Evolutionary conservation across 2,329 filamentous ascomycete species (phyloP).

Genomic region (Alternaria arborescens): DNA sequence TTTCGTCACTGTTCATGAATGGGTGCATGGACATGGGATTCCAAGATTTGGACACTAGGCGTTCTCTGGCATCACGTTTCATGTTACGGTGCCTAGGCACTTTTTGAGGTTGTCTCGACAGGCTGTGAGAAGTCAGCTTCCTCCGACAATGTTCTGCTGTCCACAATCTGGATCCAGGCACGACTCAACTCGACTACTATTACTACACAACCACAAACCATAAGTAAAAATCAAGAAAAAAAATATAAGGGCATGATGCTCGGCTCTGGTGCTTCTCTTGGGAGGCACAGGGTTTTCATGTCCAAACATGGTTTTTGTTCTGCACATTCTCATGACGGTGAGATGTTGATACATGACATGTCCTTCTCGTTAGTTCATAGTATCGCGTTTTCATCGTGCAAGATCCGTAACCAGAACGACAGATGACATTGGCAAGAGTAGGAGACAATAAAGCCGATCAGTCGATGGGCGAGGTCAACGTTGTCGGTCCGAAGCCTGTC

Average conservation of each 20-base stretch:
- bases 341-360: neutral
- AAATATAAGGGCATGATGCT: slow-evolving; percentile 49
- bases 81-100: slow-evolving; percentile 18
- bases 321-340: slow-evolving; percentile 7
- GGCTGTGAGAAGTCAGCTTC: slow-evolving; percentile 26
- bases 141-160: slow-evolving; percentile 31
- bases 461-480: neutral
- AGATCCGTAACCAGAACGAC: neutral
- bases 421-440: neutral
- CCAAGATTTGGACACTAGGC: slow-evolving; percentile 18
- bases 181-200: slow-evolving; percentile 32
- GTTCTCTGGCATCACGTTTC: slow-evolving; percentile 21
- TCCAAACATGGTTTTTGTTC: slow-evolving; percentile 22
- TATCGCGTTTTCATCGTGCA: neutral
- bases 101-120: slow-evolving; percentile 22
- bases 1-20: slow-evolving; percentile 25
- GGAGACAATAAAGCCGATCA: neutral
- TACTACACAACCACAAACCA: slow-evolving; percentile 28
- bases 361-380: neutral
- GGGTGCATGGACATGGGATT: slow-evolving; percentile 20
- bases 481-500: neutral
- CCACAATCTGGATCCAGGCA: slow-evolving; percentile 36
- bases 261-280: slow-evolving; percentile 24
- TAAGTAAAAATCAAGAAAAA: slow-evolving; percentile 38
- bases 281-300: slow-evolving; percentile 38